Base-by-base conservation (phyloP, 805 yeast genomes). In the Kazachstania viticola region DNA sequence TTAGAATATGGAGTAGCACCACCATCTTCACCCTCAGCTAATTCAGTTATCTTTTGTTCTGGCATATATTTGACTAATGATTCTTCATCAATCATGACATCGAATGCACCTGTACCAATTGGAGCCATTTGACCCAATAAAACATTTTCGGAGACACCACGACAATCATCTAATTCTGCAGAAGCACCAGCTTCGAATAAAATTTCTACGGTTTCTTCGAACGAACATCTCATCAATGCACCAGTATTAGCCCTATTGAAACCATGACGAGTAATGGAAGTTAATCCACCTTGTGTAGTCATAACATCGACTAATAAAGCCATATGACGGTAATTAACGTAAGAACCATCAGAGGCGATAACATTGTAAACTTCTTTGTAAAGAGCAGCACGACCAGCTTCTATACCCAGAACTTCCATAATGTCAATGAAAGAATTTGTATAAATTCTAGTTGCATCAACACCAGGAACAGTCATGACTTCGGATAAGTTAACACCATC, bases 191-290 rank as follows among this genome's bases (percentile, higher is more conserved):
- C 99, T 53, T 91, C 98, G 48, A 91, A 73, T 56, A 91, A 64
- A 51, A 91, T 91, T 63, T 91, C 99, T 26, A 91, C 99, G 6
- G 99, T 91, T 61, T 91, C 99, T 64, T 91, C 99, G 66, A 91
- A 91, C 27, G 98, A 88, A 67, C 96, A 91, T 62, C 99, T 76
- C 99, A 91, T 91, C 54, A 91, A 70, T 2, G 98, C 98, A 62
- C 99, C 99, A 19, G 99, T 91, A 45, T 91, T 95, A 24, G 94
- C 81, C 64, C 99, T 79, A 62, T 91, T 91, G 62, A 91, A 88
- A 72, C 99, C 99, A 56, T 91, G 98, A 72, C 99, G 93, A 27
- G 97, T 88, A 50, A 91, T 87, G 25, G 99, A 97, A 82, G 93
- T 88, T 60, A 91, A 69, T 54, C 88, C 95, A 51, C 99, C 99